Conservation (phyloP, 805 yeast species). For the Zygosaccharomyces kombuchaensis region DNA sequence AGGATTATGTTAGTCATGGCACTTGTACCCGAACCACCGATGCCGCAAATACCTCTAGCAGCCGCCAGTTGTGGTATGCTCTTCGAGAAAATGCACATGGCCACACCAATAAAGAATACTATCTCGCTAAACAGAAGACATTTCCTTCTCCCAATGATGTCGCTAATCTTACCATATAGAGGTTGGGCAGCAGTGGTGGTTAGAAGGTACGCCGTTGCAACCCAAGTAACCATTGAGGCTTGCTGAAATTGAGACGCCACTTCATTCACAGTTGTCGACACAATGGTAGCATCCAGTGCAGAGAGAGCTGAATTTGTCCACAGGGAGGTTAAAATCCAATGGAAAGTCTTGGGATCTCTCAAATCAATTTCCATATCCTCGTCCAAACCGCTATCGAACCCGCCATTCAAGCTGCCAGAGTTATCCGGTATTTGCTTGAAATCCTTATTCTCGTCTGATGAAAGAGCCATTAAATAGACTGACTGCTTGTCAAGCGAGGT, state of each 20-base stretch:
- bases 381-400: background rate
- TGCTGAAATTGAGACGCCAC: constrained; percentile 58
- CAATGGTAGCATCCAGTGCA: constrained; percentile 57
- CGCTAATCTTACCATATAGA: constrained; percentile 64
- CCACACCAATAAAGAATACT: constrained; percentile 44
- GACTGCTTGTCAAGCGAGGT: constrained; percentile 1
- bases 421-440: background rate
- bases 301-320: constrained; percentile 49
- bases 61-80: constrained; percentile 44
- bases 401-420: background rate
- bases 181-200: constrained; percentile 75
- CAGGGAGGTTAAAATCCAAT: constrained; percentile 25
- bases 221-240: constrained; percentile 55
- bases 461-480: background rate
- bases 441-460: background rate
- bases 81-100: constrained; percentile 40
- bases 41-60: constrained; percentile 53
- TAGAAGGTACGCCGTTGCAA: constrained; percentile 64
- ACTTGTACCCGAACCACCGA: constrained; percentile 55
- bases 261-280: constrained; percentile 52
- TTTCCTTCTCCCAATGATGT: constrained; percentile 53
- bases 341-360: constrained; percentile 13
- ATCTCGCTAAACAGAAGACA: constrained; percentile 42
- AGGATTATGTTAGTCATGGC: constrained; percentile 49
- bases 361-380: constrained; percentile 15